Evolutionary conservation across 805 yeast species (phyloP), one percentile per base, ranked within the genome.

Genomic region (Teunomyces aglyptinius): DNA sequence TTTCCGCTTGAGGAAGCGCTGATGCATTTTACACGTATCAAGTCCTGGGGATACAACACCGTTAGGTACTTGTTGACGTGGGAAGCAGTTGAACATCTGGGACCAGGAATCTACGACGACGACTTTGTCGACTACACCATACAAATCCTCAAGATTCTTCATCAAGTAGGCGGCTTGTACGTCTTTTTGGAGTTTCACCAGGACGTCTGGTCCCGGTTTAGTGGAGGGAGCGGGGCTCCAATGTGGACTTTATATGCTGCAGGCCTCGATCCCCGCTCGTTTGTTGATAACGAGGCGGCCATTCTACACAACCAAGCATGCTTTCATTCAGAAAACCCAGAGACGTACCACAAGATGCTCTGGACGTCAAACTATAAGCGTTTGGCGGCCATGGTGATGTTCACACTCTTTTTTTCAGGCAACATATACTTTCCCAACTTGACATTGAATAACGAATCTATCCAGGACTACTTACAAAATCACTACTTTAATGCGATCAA

Each of bases 191-290:
- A 91, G 59, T 89, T 95, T 0, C 97, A 91, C 61, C 97, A 91
- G 63, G 97, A 91, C 61, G 95, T 85, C 10, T 91, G 97, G 97
- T 84, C 94, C 1, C 77, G 97, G 41, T 87, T 76, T 60, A 72
- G 82, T 8, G 97, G 97, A 4, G 97, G 97, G 2, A 82, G 89
- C 40, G 97, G 97, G 15, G 96, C 97, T 3, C 97, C 97, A 1
- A 57, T 88, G 58, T 91, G 97, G 97, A 90, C 97, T 0, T 62
- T 90, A 3, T 83, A 86, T 58, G 91, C 94, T 19, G 96, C 92
- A 2, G 97, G 97, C 1, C 67, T 91, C 41, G 80, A 91, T 46
- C 96, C 96, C 0, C 70, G 62, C n/a, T 64, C 78, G n/a, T 88
- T 94, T 56, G 65, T 76, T 1, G 72, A 54, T 2, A 87, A 94